Base-by-base conservation (phyloP, 2,329 filamentous ascomycete species). In the Pseudopyricularia cyperi region DNA sequence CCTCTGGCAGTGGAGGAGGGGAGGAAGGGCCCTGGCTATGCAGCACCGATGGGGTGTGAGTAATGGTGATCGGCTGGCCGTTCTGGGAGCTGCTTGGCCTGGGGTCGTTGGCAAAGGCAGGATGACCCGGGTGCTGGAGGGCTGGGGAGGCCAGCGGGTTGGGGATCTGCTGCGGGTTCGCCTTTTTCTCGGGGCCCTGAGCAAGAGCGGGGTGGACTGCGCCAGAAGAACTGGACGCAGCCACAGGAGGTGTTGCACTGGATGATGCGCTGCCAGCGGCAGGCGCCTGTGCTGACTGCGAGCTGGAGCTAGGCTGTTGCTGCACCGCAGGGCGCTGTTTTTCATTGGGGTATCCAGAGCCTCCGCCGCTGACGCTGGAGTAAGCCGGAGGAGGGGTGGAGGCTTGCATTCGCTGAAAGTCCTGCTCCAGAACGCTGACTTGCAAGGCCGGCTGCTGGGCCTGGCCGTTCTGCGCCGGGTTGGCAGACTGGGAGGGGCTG, bases 311-410 rank as follows among this genome's bases (percentile, higher is more conserved):
- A 59, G 62, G 52, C 52, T 61, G 37, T 42, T 42, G 54, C 51
- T 57, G 60, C 55, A 60, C 60, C 54, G 65, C 59, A 55, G 75
- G 71, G 55, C 75, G 72, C 60, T 80, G 80, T 64, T 96, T 96
- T 63, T 96, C 90, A 57, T 80, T 82, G 0, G 89, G 84, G 66
- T 90, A 93, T 69, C 78, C 88, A 68, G 82, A 60, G 65, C 73
- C 61, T 28, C 68, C 66, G 39, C 66, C 68, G 53, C 74, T 80
- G 46, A 95, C 79, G 60, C 84, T 93, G 9, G 89, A 93, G 66
- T 98, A 98, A 6, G 93, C 91, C n/a, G 93, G 93, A 19, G 93
- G 93, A 14, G 91, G 90, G 52, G 89, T 89, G 22, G 88, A 86
- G 30, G 83, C 76, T 58, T 88, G 82, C 76, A 95, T 77, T 17